Base-by-base conservation (phyloP, 2,329 filamentous ascomycete genomes). In the Dactylonectria macrodidyma region DNA sequence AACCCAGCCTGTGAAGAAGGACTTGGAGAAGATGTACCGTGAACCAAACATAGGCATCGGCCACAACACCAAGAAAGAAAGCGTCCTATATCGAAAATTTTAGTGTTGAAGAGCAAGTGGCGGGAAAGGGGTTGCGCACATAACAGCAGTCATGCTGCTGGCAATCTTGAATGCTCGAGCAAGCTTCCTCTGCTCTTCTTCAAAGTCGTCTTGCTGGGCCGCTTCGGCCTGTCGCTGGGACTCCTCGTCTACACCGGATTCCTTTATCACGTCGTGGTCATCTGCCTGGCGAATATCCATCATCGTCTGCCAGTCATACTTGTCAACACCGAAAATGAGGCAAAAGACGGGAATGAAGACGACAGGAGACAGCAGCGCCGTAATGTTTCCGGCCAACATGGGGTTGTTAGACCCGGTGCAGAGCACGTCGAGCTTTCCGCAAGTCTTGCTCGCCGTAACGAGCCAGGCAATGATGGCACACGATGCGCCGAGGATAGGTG, bases 221-320 rank as follows among this genome's bases (percentile, higher is more conserved):
- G 46, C 51, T 36, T 73, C 71, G 7, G 70, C 16, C 61, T 74
- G 59, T 8, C 65, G 69, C 51, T 75, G 74, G 2, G 76, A 72
- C 50, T 77, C 77, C 22, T 70, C 68, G 24, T 77, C 76, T 14
- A 94, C 77, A 38, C 92, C 84, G 0, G 91, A 90, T 1, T 85
- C 87, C 0, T 85, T 85, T 0, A 91, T 88, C 33, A 95, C 82
- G 58, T 95, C 93, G 59, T 90, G 88, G 80, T 97, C 94, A 76
- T 97, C 93, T 59, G 90, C 93, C 73, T 88, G 89, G 73, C 92
- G 89, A 77, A 97, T 97, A 1, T 84, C 85, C 76, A 89, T 88
- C 94, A 97, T 97, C 24, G 90, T 92, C 69, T 89, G 82, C 91
- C 93, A 97, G 84, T 97, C 92, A 82, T 97, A 97, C 74, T 93